Evolutionary conservation across 805 yeast genomes (phyloP), one percentile per base, ranked within the genome.

Genomic region (Yarrowia porcina): DNA sequence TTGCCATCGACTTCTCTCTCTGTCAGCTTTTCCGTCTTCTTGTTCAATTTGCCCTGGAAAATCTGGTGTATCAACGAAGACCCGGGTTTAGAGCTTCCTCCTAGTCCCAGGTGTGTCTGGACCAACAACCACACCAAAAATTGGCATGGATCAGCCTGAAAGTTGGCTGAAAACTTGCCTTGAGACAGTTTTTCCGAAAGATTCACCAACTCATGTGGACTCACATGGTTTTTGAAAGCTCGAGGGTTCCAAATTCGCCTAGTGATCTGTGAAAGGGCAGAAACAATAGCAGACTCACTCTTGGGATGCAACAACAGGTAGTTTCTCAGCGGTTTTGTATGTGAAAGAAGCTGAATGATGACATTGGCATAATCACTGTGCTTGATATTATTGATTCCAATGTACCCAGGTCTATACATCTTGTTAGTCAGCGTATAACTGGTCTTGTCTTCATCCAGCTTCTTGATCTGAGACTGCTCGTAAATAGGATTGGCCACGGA

Each of bases 171-270:
- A 67, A 81, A 82, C 42, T 72, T 69, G 60, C 77, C 79, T 47
- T 79, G 76, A 0, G 87, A 77, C n/a, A 70, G 63, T 1, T 73
- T 67, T 1, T 80, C 72, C 4, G 86, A 72, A 65, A 74, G 76
- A 64, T 84, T 84, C 47, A 86, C 70, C 8, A 89, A 73, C 57
- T 86, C 90, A 69, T 83, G 87, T 0, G 90, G 86, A 0, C 93
- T 84, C 1, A 88, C 77, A 68, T 87, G 90, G 3, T 79, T 71
- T 66, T 80, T 83, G 71, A 84, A 84, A 21, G 88, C 75, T 41
- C 74, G 74, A 0, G 80, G 74, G 5, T 86, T 87, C 92, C 93
- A 89, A 10, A 87, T 52, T 66, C 84, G 87, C 64, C 86, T 78
- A 0, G 33, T 18, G 4, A 52, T 52, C 25, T 35, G 59, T 7